Percentiles rank a stretch among this genome's conserved stretches.
phyloP scores from a whole-genome alignment of 345 rosid genomes.

The Populus ilicifolia region DNA sequence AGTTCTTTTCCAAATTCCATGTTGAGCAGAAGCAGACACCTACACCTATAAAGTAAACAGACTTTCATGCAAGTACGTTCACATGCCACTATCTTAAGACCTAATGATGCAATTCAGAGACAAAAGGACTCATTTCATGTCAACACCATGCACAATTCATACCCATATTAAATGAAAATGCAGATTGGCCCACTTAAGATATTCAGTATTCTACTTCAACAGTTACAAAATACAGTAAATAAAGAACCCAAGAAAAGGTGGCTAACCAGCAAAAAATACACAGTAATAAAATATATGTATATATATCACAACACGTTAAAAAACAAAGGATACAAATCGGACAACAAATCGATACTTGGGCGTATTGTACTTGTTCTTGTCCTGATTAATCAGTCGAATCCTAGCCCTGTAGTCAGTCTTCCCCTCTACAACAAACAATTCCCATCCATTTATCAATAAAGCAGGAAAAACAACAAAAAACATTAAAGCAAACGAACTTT shows the following conservation, averaged over 20 bases:
- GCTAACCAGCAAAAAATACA: neutral
- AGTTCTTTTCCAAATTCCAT: neutral
- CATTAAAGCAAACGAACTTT: neutral
- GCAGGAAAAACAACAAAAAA: neutral
- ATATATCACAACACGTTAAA: neutral
- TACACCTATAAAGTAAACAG: neutral
- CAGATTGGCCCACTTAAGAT: neutral
- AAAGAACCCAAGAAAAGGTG: neutral
- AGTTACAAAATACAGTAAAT: neutral
- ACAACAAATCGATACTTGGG: slow-evolving; percentile 75
- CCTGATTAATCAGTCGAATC: slow-evolving; percentile 70
- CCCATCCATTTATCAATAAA: neutral
- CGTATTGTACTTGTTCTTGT: slow-evolving; percentile 73
- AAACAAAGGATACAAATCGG: slow-evolving; percentile 47
- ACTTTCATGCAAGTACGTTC: no score
- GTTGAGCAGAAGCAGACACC: neutral
- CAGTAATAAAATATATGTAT: no score
- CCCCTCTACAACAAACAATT: slow-evolving; percentile 35
- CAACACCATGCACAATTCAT: neutral
- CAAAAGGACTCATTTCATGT: neutral
- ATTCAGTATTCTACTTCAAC: neutral
- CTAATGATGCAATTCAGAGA: neutral
- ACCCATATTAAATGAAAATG: neutral
- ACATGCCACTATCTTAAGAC: neutral
- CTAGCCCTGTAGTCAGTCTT: slow-evolving; percentile 78